Evolutionary conservation across 345 rosid genomes (phyloP), one percentile per base, ranked within the genome.

Genomic region (Rhizophora mangle): DNA sequence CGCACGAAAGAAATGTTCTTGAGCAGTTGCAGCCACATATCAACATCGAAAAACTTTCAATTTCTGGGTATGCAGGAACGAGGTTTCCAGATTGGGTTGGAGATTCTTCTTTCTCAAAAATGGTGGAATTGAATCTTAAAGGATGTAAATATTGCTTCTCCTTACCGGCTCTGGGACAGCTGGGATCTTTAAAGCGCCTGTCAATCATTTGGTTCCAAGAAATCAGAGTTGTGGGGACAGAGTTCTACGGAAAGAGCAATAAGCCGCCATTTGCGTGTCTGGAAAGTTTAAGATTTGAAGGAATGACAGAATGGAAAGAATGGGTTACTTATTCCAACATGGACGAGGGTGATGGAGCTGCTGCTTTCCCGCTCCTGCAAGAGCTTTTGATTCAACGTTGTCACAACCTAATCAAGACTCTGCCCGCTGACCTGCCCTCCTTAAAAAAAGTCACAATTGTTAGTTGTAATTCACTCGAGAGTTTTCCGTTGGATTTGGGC

Each of bases 211-310:
- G 0, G 11, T 26, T 68, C 18, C 9, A 16, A 3, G 16, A 9
- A 49, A 7, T 37, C 5, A 8, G 1, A 2, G 8, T 6, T 16
- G 55, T 68, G 18, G 55, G 71, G 58, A 20, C 53, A 6, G 63
- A 59, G 22, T 68, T 68, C 37, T 68, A 68, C 27, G 63, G 71
- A 1, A 18, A 7, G 7, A 0, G 22, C 16, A 15, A 18, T 47
- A 6, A 13, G 70, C 34, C 51, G 30, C 69, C 84, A 46, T 84
- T 84, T 74, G 31, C 26, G 56, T 84, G 77, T 6, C 80, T 84
- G 13, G 54, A 77, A 36, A 65, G 20, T 6, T 73, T 84, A 72
- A 30, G 11, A 26, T 69, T 82, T 68, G 68, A 73, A 47, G 54
- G 66, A 27, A 46, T 82, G 78, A 69, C 69, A 0, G 54, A 68